A percentile compares a stretch with the other conserved stretches of the same genome.
These are phyloP conservation scores for Colletotrichum higginsianum DNA, from an alignment of 2,329 filamentous ascomycete genomes.

Conservation along the genomic window DNA sequence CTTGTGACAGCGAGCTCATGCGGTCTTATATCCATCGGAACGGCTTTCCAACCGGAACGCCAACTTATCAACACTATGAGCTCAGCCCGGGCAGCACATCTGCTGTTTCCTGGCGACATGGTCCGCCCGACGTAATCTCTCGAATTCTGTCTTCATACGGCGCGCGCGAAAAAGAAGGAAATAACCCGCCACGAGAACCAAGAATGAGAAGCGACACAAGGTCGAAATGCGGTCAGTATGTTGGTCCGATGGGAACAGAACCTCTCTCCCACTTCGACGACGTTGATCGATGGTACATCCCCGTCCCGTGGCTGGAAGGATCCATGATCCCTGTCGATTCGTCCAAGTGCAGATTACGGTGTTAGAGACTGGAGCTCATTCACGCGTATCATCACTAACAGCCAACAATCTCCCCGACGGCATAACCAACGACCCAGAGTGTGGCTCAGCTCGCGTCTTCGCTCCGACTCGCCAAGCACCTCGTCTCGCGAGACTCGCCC, in stretches of 20 bases:
- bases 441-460: conserved; percentile 25
- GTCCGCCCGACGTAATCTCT: not conserved
- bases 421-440: not conserved
- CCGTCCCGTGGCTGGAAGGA: conserved; percentile 5
- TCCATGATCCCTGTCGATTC: conserved; percentile 8
- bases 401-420: conserved; percentile 26
- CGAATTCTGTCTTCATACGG: no score
- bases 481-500: conserved; percentile 9
- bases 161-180: no score
- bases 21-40: conserved; percentile 13
- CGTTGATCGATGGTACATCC: not conserved
- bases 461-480: conserved; percentile 11
- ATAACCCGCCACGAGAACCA: not conserved
- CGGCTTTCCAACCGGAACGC: not conserved
- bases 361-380: not conserved
- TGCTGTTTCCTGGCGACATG: no score
- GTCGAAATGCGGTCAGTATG: not conserved
- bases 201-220: not conserved
- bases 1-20: not conserved
- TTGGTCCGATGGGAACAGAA: not conserved
- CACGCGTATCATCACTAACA: not conserved
- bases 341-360: not conserved
- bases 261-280: not conserved
- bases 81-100: not conserved
- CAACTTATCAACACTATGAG: not conserved